Conservation (phyloP, 2,329 filamentous ascomycete genomes). For the Aspergillus spinulosporus region DNA sequence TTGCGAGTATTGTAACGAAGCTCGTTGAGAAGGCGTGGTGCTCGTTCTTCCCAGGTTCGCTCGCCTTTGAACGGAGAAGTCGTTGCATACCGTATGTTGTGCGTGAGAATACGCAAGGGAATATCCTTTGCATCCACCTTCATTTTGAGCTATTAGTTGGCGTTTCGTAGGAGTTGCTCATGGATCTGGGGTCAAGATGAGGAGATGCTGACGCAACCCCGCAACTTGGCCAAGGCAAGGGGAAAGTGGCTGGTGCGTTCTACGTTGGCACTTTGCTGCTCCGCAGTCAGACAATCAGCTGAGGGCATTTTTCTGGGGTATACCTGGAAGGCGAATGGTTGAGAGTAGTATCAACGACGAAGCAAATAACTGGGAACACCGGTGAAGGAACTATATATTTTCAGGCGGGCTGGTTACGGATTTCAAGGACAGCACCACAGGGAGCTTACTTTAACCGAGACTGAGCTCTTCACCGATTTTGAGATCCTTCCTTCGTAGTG, state of each 20-base stretch:
- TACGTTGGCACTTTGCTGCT: not conserved
- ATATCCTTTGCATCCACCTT: conserved; percentile 27
- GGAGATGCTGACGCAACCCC: conserved; percentile 11
- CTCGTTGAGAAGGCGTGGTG: conserved; percentile 49
- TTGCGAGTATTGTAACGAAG: conserved; percentile 49
- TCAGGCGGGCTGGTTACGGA: not conserved
- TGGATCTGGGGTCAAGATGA: not conserved
- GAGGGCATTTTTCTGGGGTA: not conserved
- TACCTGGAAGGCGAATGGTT: not conserved
- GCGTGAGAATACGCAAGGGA: conserved; percentile 53
- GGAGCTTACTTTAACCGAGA: too few relatives aligned
- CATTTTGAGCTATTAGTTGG: conserved; percentile 24
- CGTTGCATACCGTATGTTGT: conserved; percentile 61
- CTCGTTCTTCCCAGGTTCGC: conserved; percentile 51
- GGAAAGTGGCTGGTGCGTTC: not conserved
- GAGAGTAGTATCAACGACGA: not conserved
- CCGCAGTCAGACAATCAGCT: too few relatives aligned
- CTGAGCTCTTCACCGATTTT: too few relatives aligned
- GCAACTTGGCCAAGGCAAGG: conserved; percentile 1
- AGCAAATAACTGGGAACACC: not conserved
- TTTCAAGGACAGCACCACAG: too few relatives aligned
- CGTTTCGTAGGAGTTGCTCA: not conserved
- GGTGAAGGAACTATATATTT: not conserved
- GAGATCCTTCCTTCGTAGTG: too few relatives aligned
- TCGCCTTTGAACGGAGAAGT: conserved; percentile 52